Base-by-base conservation (phyloP, 257 asterid species). In the Jasminum sambac region DNA sequence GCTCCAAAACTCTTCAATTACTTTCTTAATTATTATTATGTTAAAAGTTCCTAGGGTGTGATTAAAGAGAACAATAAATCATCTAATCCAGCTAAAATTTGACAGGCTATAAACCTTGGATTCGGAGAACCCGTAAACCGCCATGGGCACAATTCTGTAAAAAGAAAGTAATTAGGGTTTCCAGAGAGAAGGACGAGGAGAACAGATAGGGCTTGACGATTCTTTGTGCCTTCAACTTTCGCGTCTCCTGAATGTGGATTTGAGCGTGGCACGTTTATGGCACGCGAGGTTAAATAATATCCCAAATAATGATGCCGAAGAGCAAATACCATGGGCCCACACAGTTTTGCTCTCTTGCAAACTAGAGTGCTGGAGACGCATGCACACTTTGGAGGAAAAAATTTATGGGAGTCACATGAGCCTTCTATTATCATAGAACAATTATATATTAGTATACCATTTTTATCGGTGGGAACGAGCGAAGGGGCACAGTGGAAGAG, bases 121-220 rank as follows among this genome's bases (percentile, higher is more conserved):
- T 75, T 72, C 19, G 76, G 17, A 11, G 12, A 76, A 42, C 24
- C 59, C 66, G 78, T 12, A 72, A 71, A 68, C 57, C 68, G 76
- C 96, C 71, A 68, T 64, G 39, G 23, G 75, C 24, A 43, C 52
- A 67, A 69, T 68, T 72, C 34, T 36, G 74, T 67, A n/a, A 74
- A 50, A 19, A 46, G 71, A 64, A 67, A 46, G 55, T 17, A 42
- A 36, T 74, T 79, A 81, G 90, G 87, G 87, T 36, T n/a, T 34
- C 25, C 67, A 37, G 70, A 38, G 72, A 34, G 72, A 64, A 30
- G 58, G 72, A 34, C 70, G 61, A 30, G 58, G 40, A 11, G 19
- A 42, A 42, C 75, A 30, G 85, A 83, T 83, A 77, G 96, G 96
- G 88, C 85, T 87, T 84, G 93, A 77, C 85, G 88, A 81, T 72